These are phyloP conservation scores for Sparassis latifolia DNA, from an alignment of 1,284 basidiomycete genomes.

Conservation along the genomic window DNA sequence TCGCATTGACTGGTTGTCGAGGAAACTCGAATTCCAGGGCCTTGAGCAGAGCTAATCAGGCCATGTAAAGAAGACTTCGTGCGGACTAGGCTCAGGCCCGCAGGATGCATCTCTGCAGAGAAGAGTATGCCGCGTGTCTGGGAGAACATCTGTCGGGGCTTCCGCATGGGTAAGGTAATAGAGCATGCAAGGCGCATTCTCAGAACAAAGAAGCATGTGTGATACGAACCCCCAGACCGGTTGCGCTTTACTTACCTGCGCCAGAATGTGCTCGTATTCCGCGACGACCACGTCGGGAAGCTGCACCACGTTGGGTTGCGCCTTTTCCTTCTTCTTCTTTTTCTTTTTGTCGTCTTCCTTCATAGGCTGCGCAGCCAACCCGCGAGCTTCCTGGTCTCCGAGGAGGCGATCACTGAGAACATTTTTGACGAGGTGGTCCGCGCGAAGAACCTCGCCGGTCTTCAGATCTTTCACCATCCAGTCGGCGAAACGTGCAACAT, in stretches of 20 bases:
- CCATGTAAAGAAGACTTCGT: too few species aligned
- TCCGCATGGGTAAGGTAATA: too few species aligned
- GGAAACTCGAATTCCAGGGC: too few species aligned
- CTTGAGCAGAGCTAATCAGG: not conserved
- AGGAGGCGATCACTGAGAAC: slow-evolving; percentile 89
- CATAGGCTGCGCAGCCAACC: slow-evolving; percentile 44
- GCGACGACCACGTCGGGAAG: slow-evolving; percentile 71
- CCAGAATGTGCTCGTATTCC: slow-evolving; percentile 81
- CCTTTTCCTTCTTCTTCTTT: slow-evolving; percentile 78
- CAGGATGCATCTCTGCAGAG: too few species aligned
- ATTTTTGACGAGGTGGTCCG: slow-evolving; percentile 94
- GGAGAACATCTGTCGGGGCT: too few species aligned
- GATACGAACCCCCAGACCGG: too few species aligned
- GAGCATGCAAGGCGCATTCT: too few species aligned
- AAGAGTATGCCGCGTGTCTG: not conserved
- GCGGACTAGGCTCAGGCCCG: too few species aligned
- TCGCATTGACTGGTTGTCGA: too few species aligned
- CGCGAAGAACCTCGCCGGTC: slow-evolving; percentile 94
- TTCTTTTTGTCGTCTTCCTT: slow-evolving; percentile 59
- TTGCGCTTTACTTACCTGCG: slow-evolving; percentile 54
- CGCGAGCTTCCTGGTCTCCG: slow-evolving; percentile 91
- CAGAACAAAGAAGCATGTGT: too few species aligned
- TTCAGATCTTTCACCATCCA: slow-evolving; percentile 98
- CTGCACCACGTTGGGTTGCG: slow-evolving; percentile 72
- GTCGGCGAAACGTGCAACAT: slow-evolving; percentile 97